Conservation (phyloP, 1,139 yeast species). For the Lodderomyces theae region DNA sequence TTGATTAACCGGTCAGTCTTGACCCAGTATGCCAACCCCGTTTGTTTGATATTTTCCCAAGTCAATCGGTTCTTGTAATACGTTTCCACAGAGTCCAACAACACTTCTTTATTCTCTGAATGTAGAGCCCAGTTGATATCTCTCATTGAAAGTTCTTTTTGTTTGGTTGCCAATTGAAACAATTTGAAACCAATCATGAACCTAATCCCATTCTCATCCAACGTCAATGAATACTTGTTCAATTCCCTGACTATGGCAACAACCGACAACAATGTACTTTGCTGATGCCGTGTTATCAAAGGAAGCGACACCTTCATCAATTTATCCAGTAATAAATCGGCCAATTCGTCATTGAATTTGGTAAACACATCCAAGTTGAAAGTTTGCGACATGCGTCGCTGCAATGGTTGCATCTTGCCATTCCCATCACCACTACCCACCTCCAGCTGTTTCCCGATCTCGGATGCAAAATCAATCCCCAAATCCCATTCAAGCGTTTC, state of each 20-base stretch:
- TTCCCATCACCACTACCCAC: too few species aligned
- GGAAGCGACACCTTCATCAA: conserved; percentile 70
- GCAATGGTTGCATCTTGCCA: conserved; percentile 21
- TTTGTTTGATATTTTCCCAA: conserved; percentile 61
- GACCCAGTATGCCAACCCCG: conserved; percentile 76
- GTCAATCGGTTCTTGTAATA: conserved; percentile 43
- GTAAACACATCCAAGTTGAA: conserved; percentile 27
- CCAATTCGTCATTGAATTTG: conserved; percentile 46
- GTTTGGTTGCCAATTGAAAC: conserved; percentile 49
- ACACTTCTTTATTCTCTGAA: conserved; percentile 70
- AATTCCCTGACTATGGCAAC: conserved; percentile 62
- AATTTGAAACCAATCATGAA: conserved; percentile 73
- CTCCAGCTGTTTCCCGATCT: conserved; percentile 10
- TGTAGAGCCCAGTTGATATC: conserved; percentile 88
- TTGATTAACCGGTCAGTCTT: conserved; percentile 45
- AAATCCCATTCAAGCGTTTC: conserved; percentile 35
- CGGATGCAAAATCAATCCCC: conserved; percentile 25
- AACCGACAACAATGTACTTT: conserved; percentile 72
- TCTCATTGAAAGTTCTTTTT: conserved; percentile 59
- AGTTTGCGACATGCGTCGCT: conserved; percentile 20
- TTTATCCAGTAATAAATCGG: conserved; percentile 54
- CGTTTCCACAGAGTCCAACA: conserved; percentile 55
- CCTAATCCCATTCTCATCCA: conserved; percentile 73
- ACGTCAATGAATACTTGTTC: conserved; percentile 34
- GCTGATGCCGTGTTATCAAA: conserved; percentile 86